Evolutionary conservation across 768 basidiomycete genomes (phyloP), one percentile per base, ranked within the genome.

Genomic region (Termitomyces eurrhizus): DNA sequence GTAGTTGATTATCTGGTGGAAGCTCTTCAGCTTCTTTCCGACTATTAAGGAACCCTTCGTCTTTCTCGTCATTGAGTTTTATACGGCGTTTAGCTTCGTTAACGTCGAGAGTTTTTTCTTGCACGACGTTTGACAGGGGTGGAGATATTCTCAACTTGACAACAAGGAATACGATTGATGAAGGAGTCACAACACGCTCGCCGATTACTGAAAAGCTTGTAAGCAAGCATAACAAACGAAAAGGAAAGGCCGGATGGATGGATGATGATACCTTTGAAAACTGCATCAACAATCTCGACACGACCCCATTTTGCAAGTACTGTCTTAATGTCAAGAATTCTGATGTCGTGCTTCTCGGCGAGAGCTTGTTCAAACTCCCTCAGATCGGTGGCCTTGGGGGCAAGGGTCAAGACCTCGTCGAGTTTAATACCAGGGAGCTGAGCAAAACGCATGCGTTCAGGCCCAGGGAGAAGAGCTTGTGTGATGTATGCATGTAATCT

Each of bases 121-220:
- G 60, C 4, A 70, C 46, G 13, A 71, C 63, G 7, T 65, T 62
- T 32, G 70, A 63, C 3, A 75, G 72, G 24, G 89, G 88, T 6
- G 86, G 85, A 26, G 79, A 74, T 49, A 97, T 68, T 18, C 92
- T 89, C 21, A 95, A 79, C 72, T 95, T 94, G 72, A 96, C 83
- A 35, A 91, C 79, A 44, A 98, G 83, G 68, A 87, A 89, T 29
- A 97, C 92, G 63, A 98, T 89, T 0, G 96, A 86, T 2, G 90
- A 89, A 0, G 96, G 95, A 0, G 92, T 90, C 39, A 98, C 85
- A 37, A 89, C 74, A 16, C 87, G 87, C 74, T 99, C 97, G 57
- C 92, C 96, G 62, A 93, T 91, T 56, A 99, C 95, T 94, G 59
- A 8, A 46, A 21, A 44, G 6, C 8, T 18, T 13, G 18, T 42